Percentiles rank a stretch among this genome's conserved stretches.
phyloP scores from a whole-genome alignment of 192 early-diverging fungal genomes.

The Umbelopsis sp. region DNA sequence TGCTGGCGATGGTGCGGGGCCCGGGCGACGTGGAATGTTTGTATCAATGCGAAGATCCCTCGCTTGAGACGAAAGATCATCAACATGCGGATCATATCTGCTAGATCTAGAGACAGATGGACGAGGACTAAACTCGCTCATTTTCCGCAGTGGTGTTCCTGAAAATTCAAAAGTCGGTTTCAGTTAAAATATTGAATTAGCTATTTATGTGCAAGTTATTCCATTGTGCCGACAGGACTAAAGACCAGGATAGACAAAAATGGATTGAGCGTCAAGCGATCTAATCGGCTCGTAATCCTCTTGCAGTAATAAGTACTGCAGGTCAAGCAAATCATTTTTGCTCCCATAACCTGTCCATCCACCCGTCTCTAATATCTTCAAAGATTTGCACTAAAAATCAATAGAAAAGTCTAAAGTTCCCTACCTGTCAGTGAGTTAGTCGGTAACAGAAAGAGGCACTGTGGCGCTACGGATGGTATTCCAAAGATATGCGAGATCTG shows the following conservation, averaged over 20 bases:
- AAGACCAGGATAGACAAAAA: too few relatives aligned
- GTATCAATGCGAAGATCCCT: background rate
- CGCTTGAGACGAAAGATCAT: background rate
- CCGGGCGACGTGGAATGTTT: background rate
- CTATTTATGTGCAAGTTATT: too few relatives aligned
- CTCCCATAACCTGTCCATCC: too few relatives aligned
- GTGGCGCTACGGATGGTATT: background rate
- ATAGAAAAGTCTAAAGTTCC: background rate
- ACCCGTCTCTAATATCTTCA: background rate
- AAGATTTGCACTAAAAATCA: background rate
- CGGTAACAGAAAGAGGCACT: slow-evolving; percentile 7
- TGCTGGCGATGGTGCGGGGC: slow-evolving; percentile 1
- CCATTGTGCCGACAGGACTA: too few relatives aligned
- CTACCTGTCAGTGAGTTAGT: slow-evolving; percentile 1
- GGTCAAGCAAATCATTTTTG: too few relatives aligned
- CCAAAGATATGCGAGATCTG: background rate
- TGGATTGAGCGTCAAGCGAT: too few relatives aligned
- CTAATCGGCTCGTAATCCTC: too few relatives aligned
- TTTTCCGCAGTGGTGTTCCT: background rate
- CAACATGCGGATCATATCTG: background rate
- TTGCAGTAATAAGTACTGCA: too few relatives aligned
- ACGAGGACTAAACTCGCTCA: slow-evolving; percentile 18
- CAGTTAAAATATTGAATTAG: too few relatives aligned
- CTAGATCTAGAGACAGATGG: slow-evolving; percentile 10
- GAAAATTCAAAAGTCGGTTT: background rate